Conservation (phyloP, 306 rosid genomes). For the Pyrus communis region DNA sequence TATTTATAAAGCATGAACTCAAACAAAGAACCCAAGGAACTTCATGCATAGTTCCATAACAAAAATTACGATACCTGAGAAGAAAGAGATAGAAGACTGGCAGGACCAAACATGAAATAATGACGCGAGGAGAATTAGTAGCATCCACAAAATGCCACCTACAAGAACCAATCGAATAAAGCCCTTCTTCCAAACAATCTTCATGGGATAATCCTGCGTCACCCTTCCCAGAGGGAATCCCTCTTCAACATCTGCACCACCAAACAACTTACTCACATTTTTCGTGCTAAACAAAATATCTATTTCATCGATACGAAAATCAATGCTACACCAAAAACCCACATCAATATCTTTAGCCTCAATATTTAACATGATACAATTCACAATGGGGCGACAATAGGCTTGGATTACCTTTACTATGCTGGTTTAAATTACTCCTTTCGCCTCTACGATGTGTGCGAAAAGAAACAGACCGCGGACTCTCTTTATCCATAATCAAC, state of each 20-base stretch:
- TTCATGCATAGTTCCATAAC: background rate
- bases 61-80: slow-evolving; percentile 50
- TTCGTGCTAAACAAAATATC: slow-evolving; percentile 1
- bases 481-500: slow-evolving; percentile 29
- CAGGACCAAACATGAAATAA: slow-evolving; percentile 92
- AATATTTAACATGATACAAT: background rate
- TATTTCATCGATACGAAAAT: background rate
- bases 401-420: slow-evolving; percentile 20
- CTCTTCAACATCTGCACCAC: slow-evolving; percentile 60
- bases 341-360: background rate
- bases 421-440: slow-evolving; percentile 16
- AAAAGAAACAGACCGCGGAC: slow-evolving; percentile 23
- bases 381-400: background rate
- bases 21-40: slow-evolving; percentile 6
- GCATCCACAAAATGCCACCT: slow-evolving; percentile 85
- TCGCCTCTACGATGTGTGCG: slow-evolving; percentile 36
- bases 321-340: background rate
- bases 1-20: background rate
- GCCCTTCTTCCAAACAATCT: slow-evolving; percentile 88
- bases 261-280: slow-evolving; percentile 7
- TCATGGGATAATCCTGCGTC: slow-evolving; percentile 60
- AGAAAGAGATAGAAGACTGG: slow-evolving; percentile 64
- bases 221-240: slow-evolving; percentile 45
- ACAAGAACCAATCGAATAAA: slow-evolving; percentile 79
- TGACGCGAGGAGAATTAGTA: slow-evolving; percentile 73